These are phyloP conservation scores for Metschnikowia reukaufii DNA, from an alignment of 805 yeast genomes.

Conservation along the genomic window DNA sequence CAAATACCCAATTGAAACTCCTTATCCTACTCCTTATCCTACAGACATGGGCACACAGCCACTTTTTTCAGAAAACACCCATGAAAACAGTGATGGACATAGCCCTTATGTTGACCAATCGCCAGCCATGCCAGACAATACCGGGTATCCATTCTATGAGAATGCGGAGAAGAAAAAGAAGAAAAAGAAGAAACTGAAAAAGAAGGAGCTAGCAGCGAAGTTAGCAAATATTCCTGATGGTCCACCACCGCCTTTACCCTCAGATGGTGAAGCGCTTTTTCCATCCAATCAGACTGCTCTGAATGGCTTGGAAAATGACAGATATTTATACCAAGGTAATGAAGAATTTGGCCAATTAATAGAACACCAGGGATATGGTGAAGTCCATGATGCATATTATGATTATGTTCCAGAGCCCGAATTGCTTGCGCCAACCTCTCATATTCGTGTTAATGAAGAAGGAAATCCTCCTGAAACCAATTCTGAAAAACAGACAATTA, in stretches of 20 bases:
- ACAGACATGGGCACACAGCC: too few species aligned
- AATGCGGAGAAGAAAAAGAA: slow-evolving; percentile 14
- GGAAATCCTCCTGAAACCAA: neutral
- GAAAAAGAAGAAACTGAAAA: slow-evolving; percentile 15
- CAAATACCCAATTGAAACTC: too few species aligned
- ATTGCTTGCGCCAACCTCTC: neutral
- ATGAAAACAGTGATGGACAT: neutral
- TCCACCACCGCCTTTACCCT: slow-evolving; percentile 19
- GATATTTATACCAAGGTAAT: neutral
- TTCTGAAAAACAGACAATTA: neutral
- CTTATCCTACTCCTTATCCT: too few species aligned
- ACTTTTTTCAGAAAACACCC: neutral
- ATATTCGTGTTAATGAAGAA: too few species aligned
- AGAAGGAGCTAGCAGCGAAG: slow-evolving; percentile 9
- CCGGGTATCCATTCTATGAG: neutral
- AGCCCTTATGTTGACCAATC: neutral
- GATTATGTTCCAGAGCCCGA: neutral
- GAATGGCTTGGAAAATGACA: neutral
- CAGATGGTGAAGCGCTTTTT: neutral
- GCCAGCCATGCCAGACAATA: neutral
- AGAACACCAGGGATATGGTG: neutral
- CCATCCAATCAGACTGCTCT: neutral
- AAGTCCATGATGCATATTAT: neutral
- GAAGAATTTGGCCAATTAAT: neutral
- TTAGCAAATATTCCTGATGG: slow-evolving; percentile 18